Base-by-base conservation (phyloP, 352 stramenopile genomes). In the Globisporangium echinulatum region DNA sequence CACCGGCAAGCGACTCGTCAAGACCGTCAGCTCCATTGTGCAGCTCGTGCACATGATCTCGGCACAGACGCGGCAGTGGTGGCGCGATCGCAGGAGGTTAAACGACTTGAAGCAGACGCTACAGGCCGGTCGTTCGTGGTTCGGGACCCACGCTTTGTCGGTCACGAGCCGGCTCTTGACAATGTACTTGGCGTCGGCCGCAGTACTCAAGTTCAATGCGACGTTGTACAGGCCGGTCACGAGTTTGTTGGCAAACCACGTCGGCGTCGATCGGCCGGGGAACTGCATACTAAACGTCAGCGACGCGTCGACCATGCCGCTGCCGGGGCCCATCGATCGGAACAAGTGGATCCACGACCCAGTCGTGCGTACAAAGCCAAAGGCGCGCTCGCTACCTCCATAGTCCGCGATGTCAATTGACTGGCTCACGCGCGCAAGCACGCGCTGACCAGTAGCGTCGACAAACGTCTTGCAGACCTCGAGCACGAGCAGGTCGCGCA, bases 51-150 rank as follows among this genome's bases (percentile, higher is more conserved):
- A 92, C 79, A 92, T 92, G 62, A 94, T 88, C 58, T 94, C 84
- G 43, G 79, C 82, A 52, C 84, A 94, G 7, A 87, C 78, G 39
- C 82, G 82, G 61, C 84, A 94, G 65, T 94, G 82, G 64, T 94
- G 84, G 42, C 84, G 82, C 48, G 77, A 79, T 1, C 82, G 79
- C 54, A 92, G 64, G 54, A 90, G 60, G 51, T 76, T 83, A 55
- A 92, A 92, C 48, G 73, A 85, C 68, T 89, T 89, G 59, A 88
- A 85, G 62, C 82, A 92, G 8, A 90, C 77, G 33, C 70, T 86
- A 49, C 82, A 92, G 4, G 79, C 77, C 14, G 79, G 73, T 0
- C 82, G 75, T 56, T 87, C 77, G 53, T 77, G 76, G 63, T 89
- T 89, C 1, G 77, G 75, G 37, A 89, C 79, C 79, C 79, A 91